Base-by-base conservation (phyloP, 139 green algal genomes). In the Coccomyxa sp. region DNA sequence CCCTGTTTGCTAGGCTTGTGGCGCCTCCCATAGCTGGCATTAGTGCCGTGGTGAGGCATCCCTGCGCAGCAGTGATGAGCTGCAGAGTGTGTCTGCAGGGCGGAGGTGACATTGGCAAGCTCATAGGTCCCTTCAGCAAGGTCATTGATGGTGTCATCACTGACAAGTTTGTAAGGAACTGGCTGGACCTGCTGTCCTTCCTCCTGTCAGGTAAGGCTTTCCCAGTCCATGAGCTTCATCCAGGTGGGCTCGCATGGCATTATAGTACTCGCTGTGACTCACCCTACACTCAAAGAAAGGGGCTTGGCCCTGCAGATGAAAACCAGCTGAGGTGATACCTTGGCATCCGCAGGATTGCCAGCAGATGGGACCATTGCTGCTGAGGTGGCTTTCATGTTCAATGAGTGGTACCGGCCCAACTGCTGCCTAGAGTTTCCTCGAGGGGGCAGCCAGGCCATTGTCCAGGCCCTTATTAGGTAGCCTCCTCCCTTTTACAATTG, bases 181-280 rank as follows among this genome's bases (percentile, higher is more conserved):
- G 93, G 89, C 82, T 99, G 71, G 91, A 99, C 85, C 89, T 99
- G 78, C 89, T 98, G 35, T 96, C 85, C 86, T 99, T 99, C 89
- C 82, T 99, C 77, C 87, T 99, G 22, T 93, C 82, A 14, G 96
- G 73, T 70, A 40, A 16, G 16, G 2, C 34, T 64, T 58, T 64
- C 18, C 27, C 5, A 3, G 18, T 64, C 5, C 6, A 37, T 73
- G 34, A 94, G 83, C 84, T 99, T 99, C 87, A 82, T 99, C 18
- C 50, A 64, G 22, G 2, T 3, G 22, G 50, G 18, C 5, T 22
- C 27, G 50, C 14, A 27, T 58, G 14, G 27, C 27, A 64, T 14
- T 31, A 64, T 64, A 22, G 5, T 6, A 10, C 5, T 18, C 18
- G 50, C 2, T 64, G 50, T 64, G 5, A 31, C 5, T 22, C 44